These are phyloP conservation scores for Marasmius fiardii DNA, from an alignment of 1,284 basidiomycete species.

Conservation along the genomic window DNA sequence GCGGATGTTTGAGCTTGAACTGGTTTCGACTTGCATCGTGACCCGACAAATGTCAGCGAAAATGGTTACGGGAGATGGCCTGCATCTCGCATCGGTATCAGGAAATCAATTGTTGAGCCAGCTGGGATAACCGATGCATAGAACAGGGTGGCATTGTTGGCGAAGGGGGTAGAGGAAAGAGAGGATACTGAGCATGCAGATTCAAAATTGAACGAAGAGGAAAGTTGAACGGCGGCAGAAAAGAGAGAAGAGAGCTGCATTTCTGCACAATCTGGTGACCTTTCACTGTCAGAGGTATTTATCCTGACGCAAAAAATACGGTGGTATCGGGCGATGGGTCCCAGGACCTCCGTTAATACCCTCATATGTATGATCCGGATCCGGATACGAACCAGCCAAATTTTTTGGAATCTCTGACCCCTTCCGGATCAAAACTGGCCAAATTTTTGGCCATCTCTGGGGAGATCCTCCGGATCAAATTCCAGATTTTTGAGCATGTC, in stretches of 20 bases:
- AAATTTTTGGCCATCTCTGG: no score
- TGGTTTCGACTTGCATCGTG: slow-evolving; percentile 9
- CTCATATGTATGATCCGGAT: no score
- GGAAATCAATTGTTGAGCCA: slow-evolving; percentile 7
- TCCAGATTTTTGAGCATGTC: no score
- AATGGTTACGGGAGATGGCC: neutral
- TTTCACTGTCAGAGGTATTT: no score
- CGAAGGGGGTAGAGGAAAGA: neutral
- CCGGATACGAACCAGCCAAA: no score
- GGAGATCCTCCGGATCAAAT: no score
- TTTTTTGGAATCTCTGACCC: no score
- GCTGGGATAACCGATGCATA: neutral
- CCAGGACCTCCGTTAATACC: no score
- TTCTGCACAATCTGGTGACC: no score
- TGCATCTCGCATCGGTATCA: slow-evolving; percentile 8
- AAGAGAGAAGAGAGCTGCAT: neutral
- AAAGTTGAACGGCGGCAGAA: neutral
- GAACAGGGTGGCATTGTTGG: neutral
- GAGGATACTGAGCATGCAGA: neutral
- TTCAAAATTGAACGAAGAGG: neutral
- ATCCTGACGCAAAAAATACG: no score
- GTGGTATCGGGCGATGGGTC: no score
- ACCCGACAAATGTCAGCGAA: slow-evolving; percentile 11
- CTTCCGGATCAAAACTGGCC: no score
- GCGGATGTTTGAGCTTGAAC: slow-evolving; percentile 4